These are phyloP conservation scores for Priceomyces haplophilus DNA, from an alignment of 805 yeast genomes.

Conservation along the genomic window DNA sequence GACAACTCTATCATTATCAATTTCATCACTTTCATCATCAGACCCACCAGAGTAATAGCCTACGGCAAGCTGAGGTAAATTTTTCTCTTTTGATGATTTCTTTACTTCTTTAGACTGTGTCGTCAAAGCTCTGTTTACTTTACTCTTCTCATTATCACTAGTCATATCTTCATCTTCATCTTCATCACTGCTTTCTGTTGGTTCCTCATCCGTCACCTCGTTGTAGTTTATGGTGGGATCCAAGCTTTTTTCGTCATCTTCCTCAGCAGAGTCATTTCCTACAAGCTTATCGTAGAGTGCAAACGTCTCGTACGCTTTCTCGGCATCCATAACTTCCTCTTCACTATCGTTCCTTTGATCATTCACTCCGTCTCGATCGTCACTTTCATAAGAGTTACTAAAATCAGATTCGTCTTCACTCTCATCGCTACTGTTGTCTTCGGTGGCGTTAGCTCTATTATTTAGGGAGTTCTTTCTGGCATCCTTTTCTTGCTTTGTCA, in stretches of 20 bases:
- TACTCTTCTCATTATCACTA: slow-evolving; percentile 10
- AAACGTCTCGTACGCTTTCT: slow-evolving; percentile 29
- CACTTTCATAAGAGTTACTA: slow-evolving; percentile 15
- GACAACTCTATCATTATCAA: slow-evolving; percentile 47
- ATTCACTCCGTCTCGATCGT: slow-evolving; percentile 14
- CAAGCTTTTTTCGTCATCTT: slow-evolving; percentile 22
- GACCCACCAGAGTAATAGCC: slow-evolving; percentile 89
- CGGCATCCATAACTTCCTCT: slow-evolving; percentile 17
- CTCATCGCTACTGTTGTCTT: slow-evolving; percentile 20
- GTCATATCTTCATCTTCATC: slow-evolving; percentile 7
- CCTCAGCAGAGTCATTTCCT: slow-evolving; percentile 45
- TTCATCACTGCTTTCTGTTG: slow-evolving; percentile 35
- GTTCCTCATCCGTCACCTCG: slow-evolving; percentile 66
- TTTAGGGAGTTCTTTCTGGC: slow-evolving; percentile 22
- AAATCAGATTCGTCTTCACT: slow-evolving; percentile 17
- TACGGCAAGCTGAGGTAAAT: slow-evolving; percentile 65
- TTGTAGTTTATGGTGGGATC: slow-evolving; percentile 47
- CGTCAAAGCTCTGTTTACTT: slow-evolving; percentile 23
- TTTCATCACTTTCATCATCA: slow-evolving; percentile 49
- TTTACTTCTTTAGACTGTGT: slow-evolving; percentile 18
- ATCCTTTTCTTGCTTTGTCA: slow-evolving; percentile 35
- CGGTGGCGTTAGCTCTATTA: slow-evolving; percentile 11
- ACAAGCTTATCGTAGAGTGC: slow-evolving; percentile 38
- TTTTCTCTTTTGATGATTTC: slow-evolving; percentile 25
- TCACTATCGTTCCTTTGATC: slow-evolving; percentile 12